Evolutionary conservation across 2,329 filamentous ascomycete species (phyloP).

Genomic region (Diaporthe longicolla): DNA sequence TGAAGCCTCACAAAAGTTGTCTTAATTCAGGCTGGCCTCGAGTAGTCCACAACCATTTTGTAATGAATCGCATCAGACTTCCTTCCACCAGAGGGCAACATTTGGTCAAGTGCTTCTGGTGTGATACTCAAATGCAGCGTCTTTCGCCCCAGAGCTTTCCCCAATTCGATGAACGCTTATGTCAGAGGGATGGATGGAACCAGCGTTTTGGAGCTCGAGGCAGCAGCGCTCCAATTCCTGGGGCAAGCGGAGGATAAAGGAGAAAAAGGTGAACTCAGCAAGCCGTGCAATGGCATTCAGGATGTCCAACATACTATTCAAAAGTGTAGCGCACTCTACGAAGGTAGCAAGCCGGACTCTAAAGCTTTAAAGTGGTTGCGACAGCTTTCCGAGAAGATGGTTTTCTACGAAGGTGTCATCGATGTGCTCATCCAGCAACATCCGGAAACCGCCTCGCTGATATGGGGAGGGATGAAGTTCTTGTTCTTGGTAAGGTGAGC

Average conservation of each 20-base stretch:
- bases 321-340: neutral
- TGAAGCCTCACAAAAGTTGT: too few relatives aligned
- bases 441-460: slow-evolving; percentile 46
- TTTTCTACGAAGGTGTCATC: slow-evolving; percentile 35
- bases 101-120: too few relatives aligned
- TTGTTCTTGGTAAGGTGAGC: slow-evolving; percentile 43
- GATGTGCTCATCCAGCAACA: slow-evolving; percentile 47
- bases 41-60: too few relatives aligned
- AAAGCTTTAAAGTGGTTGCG: neutral
- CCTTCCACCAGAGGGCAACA: too few relatives aligned
- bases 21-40: too few relatives aligned
- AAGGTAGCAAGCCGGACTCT: neutral
- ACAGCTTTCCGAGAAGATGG: neutral
- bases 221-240: neutral
- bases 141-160: too few relatives aligned
- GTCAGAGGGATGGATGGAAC: neutral
- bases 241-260: neutral
- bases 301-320: neutral
- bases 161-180: neutral
- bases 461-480: slow-evolving; percentile 48
- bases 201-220: neutral
- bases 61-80: too few relatives aligned
- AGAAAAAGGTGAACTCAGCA: too few relatives aligned
- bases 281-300: neutral
- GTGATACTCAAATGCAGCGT: too few relatives aligned